Percentiles rank a stretch among this genome's conserved stretches.
Conservation (phyloP, 2,329 filamentous ascomycete genomes). For the Alternaria sp. region DNA sequence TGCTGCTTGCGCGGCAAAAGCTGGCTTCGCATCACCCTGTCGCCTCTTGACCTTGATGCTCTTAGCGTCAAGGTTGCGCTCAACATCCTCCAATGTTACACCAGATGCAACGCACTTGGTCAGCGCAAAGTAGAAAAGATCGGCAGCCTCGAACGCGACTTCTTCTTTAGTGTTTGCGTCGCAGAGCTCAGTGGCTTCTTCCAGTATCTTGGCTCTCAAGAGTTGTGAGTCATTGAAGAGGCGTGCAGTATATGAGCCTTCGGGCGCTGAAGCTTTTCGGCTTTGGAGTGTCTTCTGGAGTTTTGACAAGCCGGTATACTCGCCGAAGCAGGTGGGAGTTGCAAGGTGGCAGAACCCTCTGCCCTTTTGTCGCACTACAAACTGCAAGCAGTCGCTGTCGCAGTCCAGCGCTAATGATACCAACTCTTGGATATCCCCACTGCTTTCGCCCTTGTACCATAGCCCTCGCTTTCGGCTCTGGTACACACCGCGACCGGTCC, state of each 20-base stretch:
- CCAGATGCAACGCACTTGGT: conserved; percentile 88
- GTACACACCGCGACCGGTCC: conserved; percentile 86
- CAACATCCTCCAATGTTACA: conserved; percentile 87
- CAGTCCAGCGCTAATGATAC: conserved; percentile 88
- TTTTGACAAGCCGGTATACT: conserved; percentile 80
- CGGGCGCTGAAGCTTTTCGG: conserved; percentile 82
- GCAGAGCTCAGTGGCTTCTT: conserved; percentile 95
- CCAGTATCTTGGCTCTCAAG: conserved; percentile 94
- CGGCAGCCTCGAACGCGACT: conserved; percentile 92
- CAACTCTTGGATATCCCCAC: conserved; percentile 91
- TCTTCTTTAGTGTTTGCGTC: conserved; percentile 83
- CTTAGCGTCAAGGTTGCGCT: conserved; percentile 92
- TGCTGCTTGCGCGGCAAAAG: conserved; percentile 82
- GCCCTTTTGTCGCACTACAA: conserved; percentile 88
- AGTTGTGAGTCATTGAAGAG: conserved; percentile 93
- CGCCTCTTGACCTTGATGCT: conserved; percentile 93
- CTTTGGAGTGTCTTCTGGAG: conserved; percentile 87
- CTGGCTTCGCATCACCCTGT: conserved; percentile 91
- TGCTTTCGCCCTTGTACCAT: conserved; percentile 96
- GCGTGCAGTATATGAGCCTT: conserved; percentile 91
- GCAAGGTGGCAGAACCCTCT: conserved; percentile 92
- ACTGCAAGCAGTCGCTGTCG: conserved; percentile 90
- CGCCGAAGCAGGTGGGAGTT: conserved; percentile 91
- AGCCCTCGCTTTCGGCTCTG: conserved; percentile 94
- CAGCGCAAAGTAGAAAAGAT: conserved; percentile 94